phyloP scores from a whole-genome alignment of 495 filamentous ascomycete species.

The Daldinia concentrica region DNA sequence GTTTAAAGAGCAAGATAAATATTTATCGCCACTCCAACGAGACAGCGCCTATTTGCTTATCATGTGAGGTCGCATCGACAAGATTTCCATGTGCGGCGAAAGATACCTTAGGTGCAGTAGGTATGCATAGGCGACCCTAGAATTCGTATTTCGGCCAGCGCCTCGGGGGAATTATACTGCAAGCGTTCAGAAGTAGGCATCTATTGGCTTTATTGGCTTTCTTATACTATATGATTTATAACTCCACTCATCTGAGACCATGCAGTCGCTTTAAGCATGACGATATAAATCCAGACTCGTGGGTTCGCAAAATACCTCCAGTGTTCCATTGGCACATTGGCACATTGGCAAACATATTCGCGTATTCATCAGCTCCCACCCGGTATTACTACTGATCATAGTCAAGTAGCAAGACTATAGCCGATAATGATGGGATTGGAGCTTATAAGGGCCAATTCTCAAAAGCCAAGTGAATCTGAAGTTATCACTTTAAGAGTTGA shows the following conservation, averaged over 20 bases:
- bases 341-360: slow-evolving; percentile 11
- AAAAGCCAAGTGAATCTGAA: background rate
- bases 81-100: background rate
- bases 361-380: background rate
- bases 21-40: slow-evolving; percentile 24
- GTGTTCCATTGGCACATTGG: slow-evolving; percentile 28
- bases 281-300: slow-evolving; percentile 21
- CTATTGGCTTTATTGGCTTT: too few species aligned
- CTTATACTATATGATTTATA: background rate
- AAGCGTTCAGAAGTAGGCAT: too few species aligned
- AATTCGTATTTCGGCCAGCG: slow-evolving; percentile 29
- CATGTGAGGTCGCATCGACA: slow-evolving; percentile 31
- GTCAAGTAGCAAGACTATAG: slow-evolving; percentile 3
- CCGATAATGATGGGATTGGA: background rate
- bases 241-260: slow-evolving; percentile 20
- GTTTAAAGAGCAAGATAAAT: background rate
- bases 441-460: background rate
- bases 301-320: slow-evolving; percentile 19
- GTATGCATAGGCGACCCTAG: slow-evolving; percentile 23
- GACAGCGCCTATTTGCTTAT: slow-evolving; percentile 27
- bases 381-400: slow-evolving; percentile 5
- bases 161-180: background rate
- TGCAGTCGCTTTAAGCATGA: slow-evolving; percentile 10
- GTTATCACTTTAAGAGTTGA: background rate
- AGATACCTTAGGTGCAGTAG: background rate